phyloP scores from a whole-genome alignment of 2,329 filamentous ascomycete genomes.

The Aspergillus sp. region DNA sequence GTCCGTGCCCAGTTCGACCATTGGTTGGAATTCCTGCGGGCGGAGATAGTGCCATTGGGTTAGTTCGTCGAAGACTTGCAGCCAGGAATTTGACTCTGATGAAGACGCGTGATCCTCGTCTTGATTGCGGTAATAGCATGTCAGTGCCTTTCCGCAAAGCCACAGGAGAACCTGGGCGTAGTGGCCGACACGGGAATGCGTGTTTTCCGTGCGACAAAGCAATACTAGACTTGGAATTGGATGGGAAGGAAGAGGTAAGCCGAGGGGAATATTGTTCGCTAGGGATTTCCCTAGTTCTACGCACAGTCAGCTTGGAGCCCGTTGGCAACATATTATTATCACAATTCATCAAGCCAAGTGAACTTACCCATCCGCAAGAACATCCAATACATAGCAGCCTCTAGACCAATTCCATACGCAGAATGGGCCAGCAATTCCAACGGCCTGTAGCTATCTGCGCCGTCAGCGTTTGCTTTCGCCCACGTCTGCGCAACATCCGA shows the following conservation, averaged over 20 bases:
- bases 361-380: conserved; percentile 33
- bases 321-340: too few species aligned
- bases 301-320: background rate
- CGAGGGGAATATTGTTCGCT: conserved; percentile 27
- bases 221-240: conserved; percentile 19
- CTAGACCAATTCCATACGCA: conserved; percentile 23
- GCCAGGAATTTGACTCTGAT: conserved; percentile 22
- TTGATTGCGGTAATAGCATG: conserved; percentile 24
- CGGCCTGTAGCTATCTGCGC: conserved; percentile 10
- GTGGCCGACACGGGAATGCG: conserved; percentile 25
- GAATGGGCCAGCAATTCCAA: conserved; percentile 22
- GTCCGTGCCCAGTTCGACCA: conserved; percentile 43
- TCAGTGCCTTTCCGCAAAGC: conserved; percentile 31
- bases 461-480: conserved; percentile 11
- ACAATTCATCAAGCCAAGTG: background rate
- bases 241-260: conserved; percentile 23
- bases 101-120: background rate
- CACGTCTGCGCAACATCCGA: conserved; percentile 23
- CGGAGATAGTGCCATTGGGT: conserved; percentile 35
- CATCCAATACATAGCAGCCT: conserved; percentile 36
- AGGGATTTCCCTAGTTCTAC: conserved; percentile 32
- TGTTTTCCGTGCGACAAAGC: conserved; percentile 19
- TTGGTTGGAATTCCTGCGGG: conserved; percentile 33
- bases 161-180: conserved; percentile 31
- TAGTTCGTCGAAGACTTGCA: conserved; percentile 31